Conservation (phyloP, 225 moss, liverwort and hornwort genomes). For the Takakia lepidozioides region DNA sequence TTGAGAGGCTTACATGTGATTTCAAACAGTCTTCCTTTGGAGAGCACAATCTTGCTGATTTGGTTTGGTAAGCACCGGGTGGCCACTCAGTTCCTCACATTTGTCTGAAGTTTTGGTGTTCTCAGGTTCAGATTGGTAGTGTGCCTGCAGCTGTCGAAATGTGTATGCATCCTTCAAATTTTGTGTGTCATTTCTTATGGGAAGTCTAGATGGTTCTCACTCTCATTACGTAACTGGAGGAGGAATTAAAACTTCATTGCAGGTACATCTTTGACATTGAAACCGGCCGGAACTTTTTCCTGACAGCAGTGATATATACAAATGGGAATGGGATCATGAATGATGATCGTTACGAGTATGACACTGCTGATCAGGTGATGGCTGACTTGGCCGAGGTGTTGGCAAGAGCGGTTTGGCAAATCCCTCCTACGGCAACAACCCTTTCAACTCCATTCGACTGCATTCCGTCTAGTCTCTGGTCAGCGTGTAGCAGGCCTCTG, state of each 20-base stretch:
- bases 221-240: too few species aligned
- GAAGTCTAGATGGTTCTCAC: too few species aligned
- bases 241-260: conserved; percentile 8
- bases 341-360: conserved; percentile 76
- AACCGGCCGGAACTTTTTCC: conserved; percentile 67
- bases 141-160: background rate
- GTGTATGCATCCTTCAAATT: background rate
- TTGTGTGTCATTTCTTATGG: too few species aligned
- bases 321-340: conserved; percentile 76
- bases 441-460: conserved; percentile 30
- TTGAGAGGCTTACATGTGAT: too few species aligned
- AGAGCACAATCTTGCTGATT: too few species aligned
- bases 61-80: too few species aligned
- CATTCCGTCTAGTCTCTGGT: conserved; percentile 38
- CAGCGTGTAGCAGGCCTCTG: conserved; percentile 22
- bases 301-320: conserved; percentile 64
- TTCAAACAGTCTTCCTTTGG: too few species aligned
- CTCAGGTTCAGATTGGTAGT: too few species aligned
- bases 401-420: conserved; percentile 56
- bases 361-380: conserved; percentile 50
- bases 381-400: conserved; percentile 76
- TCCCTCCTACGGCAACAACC: conserved; percentile 20
- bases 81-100: too few species aligned
- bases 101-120: too few species aligned
- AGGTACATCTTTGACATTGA: conserved; percentile 77